A percentile compares a stretch with the other conserved stretches of the same genome.
Conservation (phyloP, 495 filamentous ascomycete species). For the Penicillium subrubescens region DNA sequence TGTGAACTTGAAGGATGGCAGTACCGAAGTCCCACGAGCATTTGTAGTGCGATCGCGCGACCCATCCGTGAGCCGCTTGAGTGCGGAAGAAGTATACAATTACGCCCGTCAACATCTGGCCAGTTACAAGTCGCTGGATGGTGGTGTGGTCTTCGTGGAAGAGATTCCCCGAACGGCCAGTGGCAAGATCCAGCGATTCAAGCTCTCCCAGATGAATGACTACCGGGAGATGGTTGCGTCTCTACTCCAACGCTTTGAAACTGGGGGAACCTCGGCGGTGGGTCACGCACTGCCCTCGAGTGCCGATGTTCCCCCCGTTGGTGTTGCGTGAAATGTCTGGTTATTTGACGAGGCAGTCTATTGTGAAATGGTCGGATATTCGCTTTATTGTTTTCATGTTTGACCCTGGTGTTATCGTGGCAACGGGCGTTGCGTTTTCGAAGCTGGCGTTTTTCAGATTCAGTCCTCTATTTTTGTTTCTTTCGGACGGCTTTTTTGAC, state of each 20-base stretch:
- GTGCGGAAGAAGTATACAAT: constrained; percentile 60
- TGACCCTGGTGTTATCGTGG: neutral
- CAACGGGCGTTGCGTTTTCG: neutral
- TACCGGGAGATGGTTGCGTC: constrained; percentile 50
- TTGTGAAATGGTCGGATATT: neutral
- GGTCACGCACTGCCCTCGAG: constrained; percentile 13
- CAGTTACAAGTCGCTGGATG: constrained; percentile 68
- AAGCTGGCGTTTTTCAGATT: neutral
- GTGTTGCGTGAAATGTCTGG: constrained; percentile 15
- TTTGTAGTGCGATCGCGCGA: constrained; percentile 63
- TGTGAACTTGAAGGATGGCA: constrained; percentile 52
- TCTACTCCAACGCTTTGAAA: constrained; percentile 36
- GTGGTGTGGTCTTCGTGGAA: constrained; percentile 73
- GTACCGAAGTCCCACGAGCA: constrained; percentile 70
- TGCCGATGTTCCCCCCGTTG: constrained; percentile 15
- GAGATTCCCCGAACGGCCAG: constrained; percentile 74
- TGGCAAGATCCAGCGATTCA: constrained; percentile 73
- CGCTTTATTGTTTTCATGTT: neutral
- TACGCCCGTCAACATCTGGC: constrained; percentile 63
- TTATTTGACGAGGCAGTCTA: constrained; percentile 2
- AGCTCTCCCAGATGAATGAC: constrained; percentile 46
- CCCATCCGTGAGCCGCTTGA: constrained; percentile 31
- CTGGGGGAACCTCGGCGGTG: constrained; percentile 2
- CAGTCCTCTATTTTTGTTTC: neutral
- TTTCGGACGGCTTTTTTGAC: neutral